Percentiles rank a stretch among this genome's conserved stretches.
Conservation (phyloP, 768 basidiomycete species). For the Polyporus arcularius region DNA sequence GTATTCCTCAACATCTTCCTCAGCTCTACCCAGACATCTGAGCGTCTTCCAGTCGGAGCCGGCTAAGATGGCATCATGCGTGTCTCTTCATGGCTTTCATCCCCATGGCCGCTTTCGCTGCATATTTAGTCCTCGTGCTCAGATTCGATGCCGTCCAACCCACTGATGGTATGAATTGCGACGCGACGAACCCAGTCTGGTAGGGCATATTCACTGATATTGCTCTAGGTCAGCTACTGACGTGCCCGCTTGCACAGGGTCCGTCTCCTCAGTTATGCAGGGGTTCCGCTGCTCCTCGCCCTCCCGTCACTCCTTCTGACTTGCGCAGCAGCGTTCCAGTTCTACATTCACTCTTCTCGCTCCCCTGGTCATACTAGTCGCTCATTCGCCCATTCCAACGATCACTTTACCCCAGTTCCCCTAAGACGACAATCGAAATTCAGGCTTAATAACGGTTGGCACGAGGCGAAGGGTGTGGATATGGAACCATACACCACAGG, state of each 20-base stretch:
- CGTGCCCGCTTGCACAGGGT: constrained; percentile 42
- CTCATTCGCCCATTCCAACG: constrained; percentile 11
- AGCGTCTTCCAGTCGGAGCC: constrained; percentile 31
- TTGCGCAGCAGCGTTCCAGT: constrained; percentile 38
- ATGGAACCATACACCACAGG: not conserved
- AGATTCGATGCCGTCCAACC: constrained; percentile 47
- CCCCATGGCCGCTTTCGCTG: constrained; percentile 46
- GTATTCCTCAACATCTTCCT: not conserved
- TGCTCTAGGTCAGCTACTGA: constrained; percentile 4
- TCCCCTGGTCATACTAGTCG: constrained; percentile 7
- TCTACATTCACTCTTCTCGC: constrained; percentile 14
- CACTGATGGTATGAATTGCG: constrained; percentile 57
- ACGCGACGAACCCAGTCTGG: constrained; percentile 60
- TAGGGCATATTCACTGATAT: constrained; percentile 29
- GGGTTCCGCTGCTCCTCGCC: constrained; percentile 49
- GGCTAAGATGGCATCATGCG: constrained; percentile 49
- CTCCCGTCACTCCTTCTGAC: constrained; percentile 57
- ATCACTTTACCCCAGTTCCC: constrained; percentile 22
- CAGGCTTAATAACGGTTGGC: constrained; percentile 3
- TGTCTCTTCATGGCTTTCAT: constrained; percentile 50
- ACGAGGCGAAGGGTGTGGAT: constrained; percentile 5
- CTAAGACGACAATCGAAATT: constrained; percentile 14
- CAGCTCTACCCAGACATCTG: constrained; percentile 1
- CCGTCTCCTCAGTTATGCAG: constrained; percentile 65
- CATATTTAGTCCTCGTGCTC: constrained; percentile 46